Evolutionary conservation across 495 filamentous ascomycete species (phyloP).

Genomic region (Aspergillus bertholletiae): DNA sequence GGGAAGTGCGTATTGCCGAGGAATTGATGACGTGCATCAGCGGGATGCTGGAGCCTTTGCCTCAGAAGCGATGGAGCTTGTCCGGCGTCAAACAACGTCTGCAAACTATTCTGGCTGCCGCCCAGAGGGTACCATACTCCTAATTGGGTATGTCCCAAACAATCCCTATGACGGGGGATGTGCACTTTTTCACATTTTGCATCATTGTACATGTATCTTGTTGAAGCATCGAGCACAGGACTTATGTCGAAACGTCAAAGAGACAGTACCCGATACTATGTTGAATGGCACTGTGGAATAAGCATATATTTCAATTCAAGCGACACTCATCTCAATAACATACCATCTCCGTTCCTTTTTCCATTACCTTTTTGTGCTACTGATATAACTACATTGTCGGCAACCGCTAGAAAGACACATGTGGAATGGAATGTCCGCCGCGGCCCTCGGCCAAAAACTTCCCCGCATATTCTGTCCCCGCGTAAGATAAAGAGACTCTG

Average conservation of each 20-base stretch:
- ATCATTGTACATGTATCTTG: background rate
- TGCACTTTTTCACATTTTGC: background rate
- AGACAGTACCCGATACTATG: background rate
- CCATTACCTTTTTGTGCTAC: no score
- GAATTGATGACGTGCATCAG: conserved; percentile 38
- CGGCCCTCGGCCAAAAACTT: conserved; percentile 11
- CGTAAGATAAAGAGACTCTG: background rate
- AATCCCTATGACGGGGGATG: background rate
- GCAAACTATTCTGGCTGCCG: conserved; percentile 5
- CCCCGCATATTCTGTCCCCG: conserved; percentile 8
- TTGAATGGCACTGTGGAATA: no score
- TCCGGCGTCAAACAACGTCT: conserved; percentile 28
- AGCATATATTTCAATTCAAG: background rate
- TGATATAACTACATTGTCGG: no score
- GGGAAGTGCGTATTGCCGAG: conserved; percentile 31
- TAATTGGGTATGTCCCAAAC: background rate
- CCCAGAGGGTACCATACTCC: background rate
- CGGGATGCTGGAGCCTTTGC: conserved; percentile 44
- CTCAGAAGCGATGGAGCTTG: conserved; percentile 39
- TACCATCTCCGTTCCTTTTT: background rate
- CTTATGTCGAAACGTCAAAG: no score
- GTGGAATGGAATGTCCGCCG: background rate
- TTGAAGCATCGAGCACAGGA: no score
- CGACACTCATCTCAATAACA: background rate
- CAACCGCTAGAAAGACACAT: background rate